Base-by-base conservation (phyloP, 1,284 basidiomycete species). In the Bjerkandera adusta region DNA sequence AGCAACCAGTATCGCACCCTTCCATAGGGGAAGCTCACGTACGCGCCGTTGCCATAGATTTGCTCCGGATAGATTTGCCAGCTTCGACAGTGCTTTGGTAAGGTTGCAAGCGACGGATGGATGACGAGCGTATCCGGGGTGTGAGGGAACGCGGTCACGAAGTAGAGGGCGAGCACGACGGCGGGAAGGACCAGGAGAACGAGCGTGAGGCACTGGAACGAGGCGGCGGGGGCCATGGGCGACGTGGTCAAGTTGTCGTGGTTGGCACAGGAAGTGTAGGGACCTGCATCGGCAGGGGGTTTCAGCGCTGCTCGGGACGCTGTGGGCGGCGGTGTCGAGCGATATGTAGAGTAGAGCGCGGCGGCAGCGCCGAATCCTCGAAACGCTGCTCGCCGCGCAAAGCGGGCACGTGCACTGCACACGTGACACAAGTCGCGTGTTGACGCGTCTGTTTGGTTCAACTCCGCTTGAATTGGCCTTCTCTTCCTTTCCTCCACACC, bases 31-130 rank as follows among this genome's bases (percentile, higher is more conserved):
- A 87, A 67, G 2, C 63, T 61, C 5, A 73, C 79, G 63, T 87
- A 88, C n/a, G 67, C 73, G 7, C 87, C 87, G 3, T 79, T 81
- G 6, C 72, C 64, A 58, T 77, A 85, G 57, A 76, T 81, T 51
- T 84, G 71, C 43, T 85, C 82, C 1, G 83, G 80, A 58, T 89
- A 90, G 44, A 89, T 75, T 11, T 71, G 62, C 76, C 83, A 80
- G n/a, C 79, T 77, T 13, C 72, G 71, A 13, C 70, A 71, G 25
- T 72, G 63, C 18, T 59, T 57, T 4, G 83, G 77, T 8, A 87
- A 69, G 26, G 72, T 74, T 3, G 80, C 75, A 13, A 89, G 70
- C 3, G 82, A 85, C 2, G 76, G 65, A 46, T 84, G 69, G 5
- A 83, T 63, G 40, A 63, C 55, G 5, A 78, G 64, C 0, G 72